Conservation (phyloP, 345 rosid species). For the Draba incana region DNA sequence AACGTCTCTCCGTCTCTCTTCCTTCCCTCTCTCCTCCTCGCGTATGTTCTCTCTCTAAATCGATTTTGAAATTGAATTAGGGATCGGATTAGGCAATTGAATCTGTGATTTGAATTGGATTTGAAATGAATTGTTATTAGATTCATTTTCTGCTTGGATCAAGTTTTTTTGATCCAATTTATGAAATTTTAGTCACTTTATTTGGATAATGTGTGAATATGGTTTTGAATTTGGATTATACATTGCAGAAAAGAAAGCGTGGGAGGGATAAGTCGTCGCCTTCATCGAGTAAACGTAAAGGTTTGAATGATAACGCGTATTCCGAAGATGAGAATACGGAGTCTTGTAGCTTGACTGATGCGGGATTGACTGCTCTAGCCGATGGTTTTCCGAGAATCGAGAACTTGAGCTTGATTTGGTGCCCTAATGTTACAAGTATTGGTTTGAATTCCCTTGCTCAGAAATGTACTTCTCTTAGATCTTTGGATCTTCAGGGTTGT, state of each 20-base stretch:
- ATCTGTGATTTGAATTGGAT: too few species aligned
- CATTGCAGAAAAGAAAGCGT: slow-evolving; percentile 59
- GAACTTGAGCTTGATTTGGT: slow-evolving; percentile 84
- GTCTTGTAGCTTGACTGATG: slow-evolving; percentile 64
- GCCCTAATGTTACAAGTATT: slow-evolving; percentile 68
- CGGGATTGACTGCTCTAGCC: slow-evolving; percentile 65
- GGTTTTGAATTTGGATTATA: slow-evolving; percentile 5
- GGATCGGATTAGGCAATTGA: not conserved
- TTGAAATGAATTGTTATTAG: too few species aligned
- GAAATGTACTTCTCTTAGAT: slow-evolving; percentile 61
- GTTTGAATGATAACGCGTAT: slow-evolving; percentile 38
- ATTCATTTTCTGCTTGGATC: too few species aligned
- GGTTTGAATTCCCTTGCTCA: slow-evolving; percentile 70
- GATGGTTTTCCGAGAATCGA: slow-evolving; percentile 71
- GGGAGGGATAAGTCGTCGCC: slow-evolving; percentile 30
- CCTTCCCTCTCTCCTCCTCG: slow-evolving; percentile 44
- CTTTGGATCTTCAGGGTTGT: slow-evolving; percentile 88
- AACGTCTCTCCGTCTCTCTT: slow-evolving; percentile 61
- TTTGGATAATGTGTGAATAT: not conserved
- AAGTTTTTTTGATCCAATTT: too few species aligned
- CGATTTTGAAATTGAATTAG: not conserved
- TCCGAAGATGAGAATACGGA: slow-evolving; percentile 46
- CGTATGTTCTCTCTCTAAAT: slow-evolving; percentile 25
- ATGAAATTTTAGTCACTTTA: too few species aligned
- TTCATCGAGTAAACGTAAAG: slow-evolving; percentile 42